A percentile compares a stretch with the other conserved stretches of the same genome.
phyloP scores from a whole-genome alignment of 2,329 filamentous ascomycete species.

The Sporothrix euskadiensis region DNA sequence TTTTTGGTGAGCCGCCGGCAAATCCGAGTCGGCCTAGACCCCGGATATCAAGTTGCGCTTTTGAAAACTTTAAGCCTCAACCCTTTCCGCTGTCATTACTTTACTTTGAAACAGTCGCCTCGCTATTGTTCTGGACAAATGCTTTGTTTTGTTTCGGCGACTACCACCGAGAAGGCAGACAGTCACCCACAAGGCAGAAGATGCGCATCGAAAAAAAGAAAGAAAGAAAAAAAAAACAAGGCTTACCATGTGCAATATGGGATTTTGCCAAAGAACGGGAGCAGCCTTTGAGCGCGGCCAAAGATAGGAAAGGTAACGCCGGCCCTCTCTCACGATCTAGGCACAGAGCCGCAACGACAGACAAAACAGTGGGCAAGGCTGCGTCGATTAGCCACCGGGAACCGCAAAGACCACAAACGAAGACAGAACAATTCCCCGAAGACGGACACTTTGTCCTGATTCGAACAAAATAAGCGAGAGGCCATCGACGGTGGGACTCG shows the following conservation, averaged over 20 bases:
- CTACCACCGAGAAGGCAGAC: neutral
- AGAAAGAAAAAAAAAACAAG: neutral
- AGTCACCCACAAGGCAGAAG: neutral
- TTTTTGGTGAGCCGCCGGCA: neutral
- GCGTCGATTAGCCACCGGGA: neutral
- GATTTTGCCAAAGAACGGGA: neutral
- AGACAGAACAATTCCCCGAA: neutral
- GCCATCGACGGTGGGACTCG: neutral
- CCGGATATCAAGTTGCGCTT: neutral
- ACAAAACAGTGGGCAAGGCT: slow-evolving; percentile 17
- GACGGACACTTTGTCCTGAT: neutral
- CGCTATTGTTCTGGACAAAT: neutral
- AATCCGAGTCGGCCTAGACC: neutral
- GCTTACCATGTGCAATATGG: slow-evolving; percentile 10
- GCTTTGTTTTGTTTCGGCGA: neutral
- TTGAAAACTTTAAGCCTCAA: neutral
- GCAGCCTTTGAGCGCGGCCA: neutral
- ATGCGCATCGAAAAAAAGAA: neutral
- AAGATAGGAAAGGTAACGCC: neutral
- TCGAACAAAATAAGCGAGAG: neutral
- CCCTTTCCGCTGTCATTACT: neutral
- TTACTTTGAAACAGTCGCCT: neutral
- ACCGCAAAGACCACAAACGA: neutral
- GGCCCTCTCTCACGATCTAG: neutral
- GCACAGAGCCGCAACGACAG: neutral